phyloP scores from a whole-genome alignment of 306 rosid species.

The Prunus persica region Prunus_persica_NCBIv2 NC_034013.1:11086501-11087000 shows the following conservation, averaged over 20 bases:
- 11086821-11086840: not conserved
- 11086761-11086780: constrained; percentile 15
- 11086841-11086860: not conserved
- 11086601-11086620: not conserved
- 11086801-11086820: not conserved
- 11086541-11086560: too few species aligned
- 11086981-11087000: constrained; percentile 16
- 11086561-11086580: not conserved
- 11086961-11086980: not conserved
- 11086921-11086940: not conserved
- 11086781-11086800: not conserved
- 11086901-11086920: not conserved
- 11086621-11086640: not conserved
- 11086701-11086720: constrained; percentile 11
- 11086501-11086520: too few species aligned
- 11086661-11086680: constrained; percentile 8
- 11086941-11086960: not conserved
- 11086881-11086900: constrained; percentile 6
- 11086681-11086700: constrained; percentile 12
- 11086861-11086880: not conserved
- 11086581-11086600: not conserved
- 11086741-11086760: not conserved
- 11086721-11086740: not conserved
- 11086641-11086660: not conserved
- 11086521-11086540: too few species aligned